Evolutionary conservation across 2,329 filamentous ascomycete species (phyloP).

Genomic region (Calonectria fujianensis): DNA sequence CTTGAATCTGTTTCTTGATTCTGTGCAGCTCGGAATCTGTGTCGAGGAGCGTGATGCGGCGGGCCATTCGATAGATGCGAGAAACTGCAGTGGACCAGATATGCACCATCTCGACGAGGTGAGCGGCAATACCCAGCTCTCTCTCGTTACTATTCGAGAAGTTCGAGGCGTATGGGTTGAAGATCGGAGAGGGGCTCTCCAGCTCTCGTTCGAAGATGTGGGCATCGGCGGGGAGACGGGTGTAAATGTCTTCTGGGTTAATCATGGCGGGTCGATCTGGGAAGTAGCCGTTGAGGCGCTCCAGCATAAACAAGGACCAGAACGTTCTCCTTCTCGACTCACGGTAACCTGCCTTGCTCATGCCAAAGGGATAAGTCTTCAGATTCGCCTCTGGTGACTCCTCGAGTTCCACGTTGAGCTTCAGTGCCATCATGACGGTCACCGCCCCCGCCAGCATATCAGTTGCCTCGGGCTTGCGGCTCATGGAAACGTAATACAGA

Average conservation of each 20-base stretch:
- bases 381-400: constrained; percentile 64
- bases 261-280: constrained; percentile 73
- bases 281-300: constrained; percentile 78
- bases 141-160: constrained; percentile 49
- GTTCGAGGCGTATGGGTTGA: constrained; percentile 68
- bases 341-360: constrained; percentile 74
- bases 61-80: constrained; percentile 69
- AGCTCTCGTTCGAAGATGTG: constrained; percentile 77
- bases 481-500: constrained; percentile 78
- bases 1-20: constrained; percentile 70
- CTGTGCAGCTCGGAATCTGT: constrained; percentile 63
- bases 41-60: constrained; percentile 53
- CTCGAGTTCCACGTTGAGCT: constrained; percentile 78
- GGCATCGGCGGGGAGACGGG: constrained; percentile 78
- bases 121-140: constrained; percentile 72
- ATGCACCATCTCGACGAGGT: constrained; percentile 77
- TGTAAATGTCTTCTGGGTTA: constrained; percentile 78
- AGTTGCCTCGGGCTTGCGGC: constrained; percentile 75
- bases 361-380: constrained; percentile 71
- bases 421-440: constrained; percentile 74
- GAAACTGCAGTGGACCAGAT: constrained; percentile 80
- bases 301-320: constrained; percentile 82
- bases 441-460: constrained; percentile 79
- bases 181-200: constrained; percentile 75
- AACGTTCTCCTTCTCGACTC: constrained; percentile 83